Evolutionary conservation across 805 yeast species (phyloP), one percentile per base, ranked within the genome.

Genomic region (Candida quercuum): DNA sequence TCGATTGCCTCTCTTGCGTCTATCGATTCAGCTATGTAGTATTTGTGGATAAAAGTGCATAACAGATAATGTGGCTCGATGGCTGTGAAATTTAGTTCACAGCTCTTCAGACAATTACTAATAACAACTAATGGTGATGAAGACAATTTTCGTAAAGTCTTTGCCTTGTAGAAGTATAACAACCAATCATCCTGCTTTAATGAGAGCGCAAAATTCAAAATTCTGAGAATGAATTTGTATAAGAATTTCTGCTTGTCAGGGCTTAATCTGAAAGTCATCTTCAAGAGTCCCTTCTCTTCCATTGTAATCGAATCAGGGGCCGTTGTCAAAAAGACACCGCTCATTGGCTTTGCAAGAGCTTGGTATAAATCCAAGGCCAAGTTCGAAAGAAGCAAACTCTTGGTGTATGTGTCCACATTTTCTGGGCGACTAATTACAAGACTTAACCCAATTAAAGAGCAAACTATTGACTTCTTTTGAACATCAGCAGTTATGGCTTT

Each of bases 11-110:
- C 56, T 0, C 42, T 48, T 1, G 64, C 43, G 1, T 56, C 33
- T 0, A 85, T 16, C 14, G 53, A 37, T 0, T 58, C 71, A 0
- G 25, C 16, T 26, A 61, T 64, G 9, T 70, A 75, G 34, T 69
- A 69, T 54, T 88, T 88, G 60, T 72, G 79, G 5, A 74, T 51
- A 24, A 72, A 42, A 0, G 86, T 69, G 29, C 84, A 69, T 4
- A 82, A 56, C 31, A 68, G 66, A 51, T 87, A 88, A 52, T 83
- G 88, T 0, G 96, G 91, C 49, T 89, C 96, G 31, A 89, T 61
- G 4, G 65, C 60, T 34, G 66, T 64, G 4, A 59, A 47, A 3
- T 71, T 56, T 3, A 63, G 51, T 7, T 40, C 31, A 40, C 81
- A 72, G 0, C 86, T 60, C n/a, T 57, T 54, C 11, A 67, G 26